Base-by-base conservation (phyloP, 1,139 yeast species). In the Zygosaccharomyces pseudobailii region DNA sequence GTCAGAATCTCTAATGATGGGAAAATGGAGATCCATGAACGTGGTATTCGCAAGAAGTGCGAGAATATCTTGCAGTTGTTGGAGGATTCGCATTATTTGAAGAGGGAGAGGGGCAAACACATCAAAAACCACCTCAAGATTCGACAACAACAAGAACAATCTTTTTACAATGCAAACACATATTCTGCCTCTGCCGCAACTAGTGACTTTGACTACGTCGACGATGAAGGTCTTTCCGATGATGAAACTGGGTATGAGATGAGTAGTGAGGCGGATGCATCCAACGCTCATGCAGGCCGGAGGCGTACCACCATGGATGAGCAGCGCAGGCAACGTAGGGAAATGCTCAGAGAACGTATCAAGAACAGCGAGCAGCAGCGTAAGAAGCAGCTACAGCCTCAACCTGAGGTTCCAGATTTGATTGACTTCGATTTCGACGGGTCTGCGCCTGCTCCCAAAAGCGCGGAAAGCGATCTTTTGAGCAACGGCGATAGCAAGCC, bases 11-110 rank as follows among this genome's bases (percentile, higher is more conserved):
- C 67, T 20, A 63, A 58, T 40, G 69, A 65, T 47, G 68, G 68
- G 9, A 65, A 65, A 49, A 63, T 64, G 67, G 68, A 64, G 46
- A 55, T 63, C 13, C 69, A 65, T 45, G 68, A 65, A 50, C 61
- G 68, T 35, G 65, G 67, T 19, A 64, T 65, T 24, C 55, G 56
- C 46, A 65, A 63, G 53, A 63, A 65, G 47, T 61, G 65, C 40
- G 67, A 62, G 42, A 50, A 53, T 19, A 53, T 65, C 25, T 17
- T 62, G 24, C 65, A 61, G 45, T 51, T 55, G 33, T 40, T 64
- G 25, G 67, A 62, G 21, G 67, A 64, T 46, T 43, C 63, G 28
- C 53, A 51, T 17, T 64, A 54, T 37, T 54, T 65, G 54, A 58
- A 59, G 45, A 53, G 58, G 30, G 64, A 62, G 44, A 56, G 69